Evolutionary conservation across 805 yeast genomes (phyloP), one percentile per base, ranked within the genome.

Genomic region (Saccharomycopsis javanensis): DNA sequence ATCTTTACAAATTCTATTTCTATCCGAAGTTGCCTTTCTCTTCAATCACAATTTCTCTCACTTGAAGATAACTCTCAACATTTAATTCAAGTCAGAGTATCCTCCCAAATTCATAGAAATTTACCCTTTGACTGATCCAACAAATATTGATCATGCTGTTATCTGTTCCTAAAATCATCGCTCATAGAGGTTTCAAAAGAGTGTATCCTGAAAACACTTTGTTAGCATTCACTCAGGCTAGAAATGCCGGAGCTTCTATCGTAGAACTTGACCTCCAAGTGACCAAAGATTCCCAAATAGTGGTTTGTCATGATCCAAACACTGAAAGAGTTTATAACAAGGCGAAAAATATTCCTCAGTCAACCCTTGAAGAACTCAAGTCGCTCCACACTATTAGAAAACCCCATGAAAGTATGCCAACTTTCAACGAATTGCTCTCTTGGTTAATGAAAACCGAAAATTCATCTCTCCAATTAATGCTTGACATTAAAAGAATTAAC

Each of bases 361-460:
- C 66, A 0, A 61, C 62, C 3, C 70, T 68, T 58, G 59, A 59
- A 5, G 64, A 64, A 1, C 58, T 73, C 13, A 61, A 64, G n/a
- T 53, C 61, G 20, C 60, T 73, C 25, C 60, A 62, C 10, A 71
- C 75, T 2, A 52, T 58, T 33, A 23, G 37, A 1, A 65, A 66
- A 34, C 77, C 76, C 1, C 68, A 67, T 45, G 67, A 69, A 16
- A 61, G 66, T 6, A 63, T 72, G 60, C 71, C 73, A 1, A 61
- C 70, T 4, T 64, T 73, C 5, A 56, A 57, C 5, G 67, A 68
- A n/a, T 60, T 66, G 0, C 59, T 73, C 6, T 48, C 58, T 6
- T 73, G 76, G 76, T 60, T 67, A 52, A 74, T 34, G 66, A n/a
- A 60, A 8, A 71, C 60, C 72, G 89, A 88, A 68, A 90, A 90